Evolutionary conservation across 164 flowering plant species (phyloP).

Genomic region (Cinnamomum micranthum): DNA sequence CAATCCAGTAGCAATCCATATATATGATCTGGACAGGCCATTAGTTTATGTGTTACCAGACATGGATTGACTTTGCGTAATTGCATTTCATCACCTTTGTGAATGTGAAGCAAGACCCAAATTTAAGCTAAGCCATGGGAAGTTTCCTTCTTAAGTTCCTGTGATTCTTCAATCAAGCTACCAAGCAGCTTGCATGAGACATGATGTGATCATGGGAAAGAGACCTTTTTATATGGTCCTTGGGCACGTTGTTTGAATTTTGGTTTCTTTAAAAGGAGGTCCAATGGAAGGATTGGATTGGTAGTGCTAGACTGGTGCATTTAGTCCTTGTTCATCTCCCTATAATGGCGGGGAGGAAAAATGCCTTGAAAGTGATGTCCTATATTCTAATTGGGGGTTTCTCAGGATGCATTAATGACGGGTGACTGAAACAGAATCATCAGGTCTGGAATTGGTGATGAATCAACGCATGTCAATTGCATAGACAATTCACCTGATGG

Average conservation of each 20-base stretch:
- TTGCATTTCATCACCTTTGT: background rate
- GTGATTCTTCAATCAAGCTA: background rate
- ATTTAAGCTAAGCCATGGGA: background rate
- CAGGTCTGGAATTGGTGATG: no score
- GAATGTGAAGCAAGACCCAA: no score
- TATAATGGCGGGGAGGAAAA: background rate
- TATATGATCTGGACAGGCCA: background rate
- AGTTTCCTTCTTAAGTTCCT: background rate
- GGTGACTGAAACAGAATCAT: no score
- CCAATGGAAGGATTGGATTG: background rate
- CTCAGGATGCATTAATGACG: no score
- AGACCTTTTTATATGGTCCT: background rate
- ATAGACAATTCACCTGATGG: no score
- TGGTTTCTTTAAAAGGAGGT: background rate
- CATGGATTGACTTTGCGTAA: background rate
- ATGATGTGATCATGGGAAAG: background rate
- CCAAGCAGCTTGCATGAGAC: background rate
- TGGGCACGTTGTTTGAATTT: background rate
- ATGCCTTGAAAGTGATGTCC: background rate
- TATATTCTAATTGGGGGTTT: background rate
- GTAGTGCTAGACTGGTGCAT: background rate
- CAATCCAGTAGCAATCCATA: background rate
- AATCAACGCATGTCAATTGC: no score
- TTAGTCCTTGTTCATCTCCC: background rate
- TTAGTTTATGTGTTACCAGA: background rate